phyloP scores from a whole-genome alignment of 352 stramenopile species.

The Pythium scleroteichum region DNA sequence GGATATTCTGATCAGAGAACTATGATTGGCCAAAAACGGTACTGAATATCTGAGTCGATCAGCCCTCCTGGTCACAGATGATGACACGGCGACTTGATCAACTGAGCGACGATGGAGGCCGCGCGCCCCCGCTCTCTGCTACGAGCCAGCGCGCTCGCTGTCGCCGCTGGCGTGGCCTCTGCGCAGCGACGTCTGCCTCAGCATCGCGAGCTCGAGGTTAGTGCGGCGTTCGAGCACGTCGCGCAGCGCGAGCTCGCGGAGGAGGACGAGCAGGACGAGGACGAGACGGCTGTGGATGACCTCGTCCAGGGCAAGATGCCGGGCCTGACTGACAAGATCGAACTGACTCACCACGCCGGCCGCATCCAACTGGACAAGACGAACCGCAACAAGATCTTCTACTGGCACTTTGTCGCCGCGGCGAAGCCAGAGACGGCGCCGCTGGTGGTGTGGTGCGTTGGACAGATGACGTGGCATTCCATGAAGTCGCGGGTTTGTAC shows the following conservation, averaged over 20 bases:
- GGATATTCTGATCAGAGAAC: background rate
- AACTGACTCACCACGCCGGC: conserved; percentile 70
- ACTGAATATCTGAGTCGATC: conserved; percentile 19
- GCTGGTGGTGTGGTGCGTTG: conserved; percentile 66
- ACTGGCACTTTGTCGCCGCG: conserved; percentile 74
- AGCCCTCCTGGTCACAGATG: conserved; percentile 1
- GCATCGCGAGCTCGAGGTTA: conserved; percentile 2
- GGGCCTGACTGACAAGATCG: conserved; percentile 44
- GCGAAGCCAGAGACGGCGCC: conserved; percentile 47
- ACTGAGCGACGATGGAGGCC: no score
- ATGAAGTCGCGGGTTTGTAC: background rate
- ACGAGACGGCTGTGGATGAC: conserved; percentile 29
- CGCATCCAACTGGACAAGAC: conserved; percentile 49
- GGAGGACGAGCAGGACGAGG: conserved; percentile 8
- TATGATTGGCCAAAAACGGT: conserved; percentile 7
- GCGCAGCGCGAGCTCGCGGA: conserved; percentile 2
- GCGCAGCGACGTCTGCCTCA: conserved; percentile 14
- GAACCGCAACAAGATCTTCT: conserved; percentile 70
- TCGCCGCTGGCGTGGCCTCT: background rate
- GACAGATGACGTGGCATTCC: background rate
- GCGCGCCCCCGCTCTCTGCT: background rate
- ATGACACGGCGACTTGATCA: background rate
- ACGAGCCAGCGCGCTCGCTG: background rate
- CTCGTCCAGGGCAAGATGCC: conserved; percentile 47
- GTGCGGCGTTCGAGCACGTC: background rate